Evolutionary conservation across 805 yeast species (phyloP), one percentile per base, ranked within the genome.

Genomic region (Starmerella tilneyi): DNA sequence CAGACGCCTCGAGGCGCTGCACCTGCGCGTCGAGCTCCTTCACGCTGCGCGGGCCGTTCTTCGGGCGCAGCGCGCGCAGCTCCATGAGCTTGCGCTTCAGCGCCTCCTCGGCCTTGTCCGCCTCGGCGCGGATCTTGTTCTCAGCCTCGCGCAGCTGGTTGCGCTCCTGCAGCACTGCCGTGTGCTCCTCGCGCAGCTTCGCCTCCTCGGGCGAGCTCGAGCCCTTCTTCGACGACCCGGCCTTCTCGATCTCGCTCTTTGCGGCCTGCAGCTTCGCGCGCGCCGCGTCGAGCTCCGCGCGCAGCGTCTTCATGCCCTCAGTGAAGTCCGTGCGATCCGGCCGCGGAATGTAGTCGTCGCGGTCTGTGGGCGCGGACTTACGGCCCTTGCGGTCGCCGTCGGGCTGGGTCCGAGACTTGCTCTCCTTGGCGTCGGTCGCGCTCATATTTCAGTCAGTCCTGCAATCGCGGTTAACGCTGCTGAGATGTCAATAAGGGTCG

Each of bases 21-120:
- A 65, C 56, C 48, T 54, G 55, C 38, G 51, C 49, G 39, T 60
- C 64, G 41, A 64, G 56, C 44, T 67, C 71, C 39, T 66, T 68
- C 23, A 57, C 62, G 33, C 59, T 51, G 59, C 63, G 65, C 73
- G 76, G 88, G 54, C 68, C 75, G 65, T 74, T 71, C 67, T 81
- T 84, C 48, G 84, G 72, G 47, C 81, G 76, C 60, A 77, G 73
- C 33, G 78, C 72, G 63, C 77, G 81, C 56, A 89, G 74, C 56
- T 86, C 94, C 51, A 68, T 66, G 56, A 79, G 74, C 68, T 80
- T 82, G 65, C 79, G 78, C 72, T 84, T 83, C 65, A 84, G 68
- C 46, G 69, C 69, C 45, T 73, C 67, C 57, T 92, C 96, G 51
- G 79, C 64, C 33, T 70, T 69, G 63, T 77, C 81, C 61, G 89